Base-by-base conservation (phyloP, 2,329 filamentous ascomycete genomes). In the Cladosporium sp. region DNA sequence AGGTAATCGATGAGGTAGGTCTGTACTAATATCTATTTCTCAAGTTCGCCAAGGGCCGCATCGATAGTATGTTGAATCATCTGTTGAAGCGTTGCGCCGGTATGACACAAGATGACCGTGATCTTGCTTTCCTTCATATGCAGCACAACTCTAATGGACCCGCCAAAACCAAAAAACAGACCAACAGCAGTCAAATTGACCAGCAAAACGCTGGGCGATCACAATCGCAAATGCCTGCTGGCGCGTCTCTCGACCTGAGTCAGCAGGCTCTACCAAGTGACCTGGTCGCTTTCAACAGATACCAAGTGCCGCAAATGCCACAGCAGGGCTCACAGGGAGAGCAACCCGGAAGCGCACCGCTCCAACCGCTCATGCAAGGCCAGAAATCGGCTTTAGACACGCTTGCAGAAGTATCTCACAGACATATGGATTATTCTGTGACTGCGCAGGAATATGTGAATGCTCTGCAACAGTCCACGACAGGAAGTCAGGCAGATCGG, bases 81-180 rank as follows among this genome's bases (percentile, higher is more conserved):
- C 81, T 96, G 57, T 87, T 90, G 54, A 94, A 92, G 72, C 91
- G 89, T 78, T 97, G 92, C 71, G 89, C 89, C 39, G 88, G 87
- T 55, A 86, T 69, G 34, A 66, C 64, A 35, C 61, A 65, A 53
- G 80, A 83, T 58, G 90, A 94, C 55, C 65, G 61, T 36, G 59
- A 63, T 54, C 50, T 28, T 35, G 59, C 63, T 57, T 81, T 88
- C 63, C 78, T 90, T 59, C 83, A 89, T 15, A 48, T 63, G 35
- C 62, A 61, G 20, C 19, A 55, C 25, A 47, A 35, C 13, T 45
- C 51, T 5, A 55, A 17, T 28, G 52, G 40, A 10, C 32, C 52
- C 1, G 7, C 40, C 7, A 55, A 55, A 36, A 32, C 52, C 15
- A 55, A 55, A 32, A 55, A 55, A 40, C 44, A 49, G 13, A 37